A percentile compares a stretch with the other conserved stretches of the same genome.
These are phyloP conservation scores for Grosmannia serpens DNA, from an alignment of 2,329 filamentous ascomycete genomes.

Conservation along the genomic window DNA sequence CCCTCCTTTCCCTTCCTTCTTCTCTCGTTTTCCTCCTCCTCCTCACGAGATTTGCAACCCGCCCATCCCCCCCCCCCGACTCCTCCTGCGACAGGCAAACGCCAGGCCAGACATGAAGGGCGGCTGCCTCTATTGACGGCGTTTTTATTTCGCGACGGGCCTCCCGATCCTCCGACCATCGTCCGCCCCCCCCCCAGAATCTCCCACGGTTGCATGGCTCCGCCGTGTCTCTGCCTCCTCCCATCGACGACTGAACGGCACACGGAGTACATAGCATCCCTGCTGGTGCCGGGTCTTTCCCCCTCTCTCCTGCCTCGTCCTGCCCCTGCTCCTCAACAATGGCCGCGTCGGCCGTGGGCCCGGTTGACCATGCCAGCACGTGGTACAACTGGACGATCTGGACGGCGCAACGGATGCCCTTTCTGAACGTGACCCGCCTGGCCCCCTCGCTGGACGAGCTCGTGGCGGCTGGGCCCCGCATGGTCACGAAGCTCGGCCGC, in stretches of 20 bases:
- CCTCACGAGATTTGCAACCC: background rate
- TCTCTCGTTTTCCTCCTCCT: background rate
- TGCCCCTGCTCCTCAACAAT: constrained; percentile 4
- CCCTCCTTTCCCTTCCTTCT: background rate
- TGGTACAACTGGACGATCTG: constrained; percentile 46
- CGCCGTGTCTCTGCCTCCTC: background rate
- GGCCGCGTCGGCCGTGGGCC: constrained; percentile 12
- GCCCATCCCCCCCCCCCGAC: background rate
- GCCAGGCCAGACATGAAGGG: background rate
- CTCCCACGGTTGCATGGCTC: background rate
- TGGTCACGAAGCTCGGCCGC: constrained; percentile 56
- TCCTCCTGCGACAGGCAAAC: background rate
- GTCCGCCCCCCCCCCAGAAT: background rate
- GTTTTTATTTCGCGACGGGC: too few species aligned
- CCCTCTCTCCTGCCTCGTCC: background rate
- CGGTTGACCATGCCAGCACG: constrained; percentile 28
- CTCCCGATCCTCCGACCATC: background rate
- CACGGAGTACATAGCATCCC: background rate
- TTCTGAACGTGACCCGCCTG: constrained; percentile 38
- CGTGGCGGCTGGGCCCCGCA: constrained; percentile 56
- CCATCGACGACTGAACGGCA: background rate
- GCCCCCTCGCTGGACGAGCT: constrained; percentile 57
- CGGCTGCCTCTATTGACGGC: constrained; percentile 1
- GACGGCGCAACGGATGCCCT: constrained; percentile 31
- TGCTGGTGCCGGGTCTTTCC: too few species aligned